Evolutionary conservation across 2,329 filamentous ascomycete species (phyloP), one percentile per base, ranked within the genome.

Genomic region (Lithohypha guttulata): DNA sequence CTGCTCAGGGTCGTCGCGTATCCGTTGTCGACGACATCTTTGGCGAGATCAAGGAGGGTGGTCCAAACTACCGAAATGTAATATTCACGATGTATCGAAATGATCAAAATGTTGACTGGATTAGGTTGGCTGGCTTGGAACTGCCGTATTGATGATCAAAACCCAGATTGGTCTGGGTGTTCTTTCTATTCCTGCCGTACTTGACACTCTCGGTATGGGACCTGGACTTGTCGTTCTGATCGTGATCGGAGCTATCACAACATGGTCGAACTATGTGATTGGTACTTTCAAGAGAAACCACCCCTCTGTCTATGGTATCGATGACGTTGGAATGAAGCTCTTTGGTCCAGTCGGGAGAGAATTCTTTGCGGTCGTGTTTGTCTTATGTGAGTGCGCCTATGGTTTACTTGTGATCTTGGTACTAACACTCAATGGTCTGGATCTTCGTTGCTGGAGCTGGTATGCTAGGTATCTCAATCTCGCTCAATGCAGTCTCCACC

Each of bases 311-410:
- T 68, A 72, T 27, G 76, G 74, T 51, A 81, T 83, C 54, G 75
- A 77, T 17, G 80, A 84, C 50, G 79, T 76, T 10, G 79, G 77
- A 2, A 63, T 69, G 29, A 63, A 83, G 34, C 63, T 84, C 34
- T 50, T 48, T 39, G 45, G 41, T 21, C 62, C 59, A 14, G 61
- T 72, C 27, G 77, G 77, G 1, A 71, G 75, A 45, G 75, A 81
- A 54, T 48, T 84, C 20, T 62, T 81, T 31, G 77, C 75, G 18
- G 58, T 64, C 46, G 76, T 45, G 48, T 70, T 8, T 67, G 64
- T 37, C 73, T 79, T 51, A 29, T 77, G 0, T 62, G 65, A 7
- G 74, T 26, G 21, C 33, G 25, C 25, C 20, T 28, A 14, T 11
- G 15, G 9, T 32, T 9, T 36, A 13, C 33, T 25, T 13, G n/a